Evolutionary conservation across 164 flowering plant species (phyloP).

Genomic region (Chimonanthus praecox): DNA sequence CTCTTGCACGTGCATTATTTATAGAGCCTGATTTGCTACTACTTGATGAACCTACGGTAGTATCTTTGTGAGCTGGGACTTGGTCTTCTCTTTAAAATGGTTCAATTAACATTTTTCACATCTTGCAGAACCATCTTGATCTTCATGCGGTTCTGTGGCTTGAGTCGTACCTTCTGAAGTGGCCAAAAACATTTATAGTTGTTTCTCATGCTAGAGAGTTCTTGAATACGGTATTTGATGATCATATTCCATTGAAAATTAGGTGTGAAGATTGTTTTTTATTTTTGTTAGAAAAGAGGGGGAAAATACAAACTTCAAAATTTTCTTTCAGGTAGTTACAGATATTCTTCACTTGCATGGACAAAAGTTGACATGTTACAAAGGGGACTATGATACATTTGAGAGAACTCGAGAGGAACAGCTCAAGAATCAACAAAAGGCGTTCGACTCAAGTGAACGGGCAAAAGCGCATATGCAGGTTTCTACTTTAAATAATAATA

Average conservation of each 20-base stretch:
- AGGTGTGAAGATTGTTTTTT: neutral
- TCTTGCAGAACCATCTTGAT: constrained; percentile 93
- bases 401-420: constrained; percentile 91
- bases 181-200: constrained; percentile 97
- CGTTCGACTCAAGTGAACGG: constrained; percentile 82
- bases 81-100: neutral
- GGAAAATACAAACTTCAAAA: neutral
- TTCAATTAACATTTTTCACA: neutral
- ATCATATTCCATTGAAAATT: neutral
- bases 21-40: constrained; percentile 92
- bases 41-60: constrained; percentile 98
- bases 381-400: constrained; percentile 91
- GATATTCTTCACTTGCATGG: constrained; percentile 91
- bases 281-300: neutral
- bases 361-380: constrained; percentile 66
- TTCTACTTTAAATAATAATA: neutral
- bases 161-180: constrained; percentile 80
- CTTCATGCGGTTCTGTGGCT: constrained; percentile 98
- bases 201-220: constrained; percentile 99
- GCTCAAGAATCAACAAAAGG: constrained; percentile 80
- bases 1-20: constrained; percentile 97
- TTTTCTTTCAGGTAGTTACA: constrained; percentile 76
- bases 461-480: constrained; percentile 97
- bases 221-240: constrained; percentile 67
- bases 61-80: neutral